Base-by-base conservation (phyloP, 306 rosid genomes). In the Glycine latifolia region DNA sequence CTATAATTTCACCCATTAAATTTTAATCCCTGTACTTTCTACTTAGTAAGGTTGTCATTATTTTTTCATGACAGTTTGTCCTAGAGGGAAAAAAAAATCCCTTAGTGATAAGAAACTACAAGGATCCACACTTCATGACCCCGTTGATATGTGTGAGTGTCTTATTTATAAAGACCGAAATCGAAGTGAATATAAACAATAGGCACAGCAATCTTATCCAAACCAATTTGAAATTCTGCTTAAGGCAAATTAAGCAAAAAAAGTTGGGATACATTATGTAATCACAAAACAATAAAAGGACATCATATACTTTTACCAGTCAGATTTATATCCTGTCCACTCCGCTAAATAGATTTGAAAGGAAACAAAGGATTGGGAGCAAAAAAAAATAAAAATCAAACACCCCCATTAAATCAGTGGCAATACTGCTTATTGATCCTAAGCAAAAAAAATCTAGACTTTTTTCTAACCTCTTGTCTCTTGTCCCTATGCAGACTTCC, bases 221-320 rank as follows among this genome's bases (percentile, higher is more conserved):
- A 79, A 70, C 31, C 63, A 71, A 71, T 4, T 83, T 20, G 33
- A 35, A 67, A 58, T 41, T 41, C 41, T 31, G 60, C 52, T 33
- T 6, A 11, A 74, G 69, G 59, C 20, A 20, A 69, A 65, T 4
- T 37, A 12, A 58, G 58, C 14, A 15, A 47, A 74, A 52, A 61
- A 26, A 73, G 17, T 56, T 68, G 9, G n/a, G 67, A 60, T 48
- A 41, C 63, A 43, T 67, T n/a, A 62, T 13, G 50, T 48, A 81
- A 73, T 76, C 74, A 58, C 58, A 65, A 44, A 50, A 39, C 85
- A 83, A 70, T 62, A 71, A 73, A 8, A 46, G 78, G 87, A 79
- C 31, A 71, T 56, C 48, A 35, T 7, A 50, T 59, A 60, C 41
- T 58, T 77, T 43, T 39, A 67, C 17, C 83, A 6, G 6, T 26